Evolutionary conservation across 2,329 filamentous ascomycete genomes (phyloP), one percentile per base, ranked within the genome.

Genomic region (Trichoderma atrobrunneum): DNA sequence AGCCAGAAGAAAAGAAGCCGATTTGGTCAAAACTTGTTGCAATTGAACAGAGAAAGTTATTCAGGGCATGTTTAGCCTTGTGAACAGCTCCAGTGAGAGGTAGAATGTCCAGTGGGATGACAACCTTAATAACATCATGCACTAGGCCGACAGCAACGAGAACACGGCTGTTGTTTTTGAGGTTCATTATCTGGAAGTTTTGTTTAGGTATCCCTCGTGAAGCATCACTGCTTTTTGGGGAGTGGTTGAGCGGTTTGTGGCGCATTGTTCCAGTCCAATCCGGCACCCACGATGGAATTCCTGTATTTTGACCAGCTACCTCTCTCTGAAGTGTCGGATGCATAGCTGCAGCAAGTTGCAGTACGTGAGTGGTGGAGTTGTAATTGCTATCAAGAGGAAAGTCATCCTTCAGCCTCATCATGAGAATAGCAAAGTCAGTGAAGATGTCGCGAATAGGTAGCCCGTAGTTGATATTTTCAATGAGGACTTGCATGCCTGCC

Each of bases 281-380:
- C 12, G 63, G 63, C 12, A 34, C 63, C 63, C 63, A 65, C 0
- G 63, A 65, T n/a, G 62, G 62, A 3, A 65, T 8, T 39, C 36
- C 7, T 39, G 36, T 6, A 14, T 21, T 2, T 18, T 24, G 39
- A 16, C n/a, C 3, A 3, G n/a, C 12, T 16, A 24, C 3, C 12
- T 18, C 28, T 21, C 26, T 34, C 3, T n/a, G 16, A 3, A 5
- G 8, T 10, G 11, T 7, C 26, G 63, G 43, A 24, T 30, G 63
- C 63, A 65, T 54, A 16, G 63, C 43, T 51, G n/a, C 28, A 34
- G 63, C 63, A 48, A 65, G 63, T 24, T 65, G 63, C 1, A 64
- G n/a, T 51, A 65, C 63, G 63, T 65, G 63, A 8, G 63, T 65
- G 28, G 63, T 36, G 10, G 63, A 56, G 43, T 65, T 65, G n/a